Conservation (phyloP, 163 green algal genomes). For the Scenedesmus sp. region DNA sequence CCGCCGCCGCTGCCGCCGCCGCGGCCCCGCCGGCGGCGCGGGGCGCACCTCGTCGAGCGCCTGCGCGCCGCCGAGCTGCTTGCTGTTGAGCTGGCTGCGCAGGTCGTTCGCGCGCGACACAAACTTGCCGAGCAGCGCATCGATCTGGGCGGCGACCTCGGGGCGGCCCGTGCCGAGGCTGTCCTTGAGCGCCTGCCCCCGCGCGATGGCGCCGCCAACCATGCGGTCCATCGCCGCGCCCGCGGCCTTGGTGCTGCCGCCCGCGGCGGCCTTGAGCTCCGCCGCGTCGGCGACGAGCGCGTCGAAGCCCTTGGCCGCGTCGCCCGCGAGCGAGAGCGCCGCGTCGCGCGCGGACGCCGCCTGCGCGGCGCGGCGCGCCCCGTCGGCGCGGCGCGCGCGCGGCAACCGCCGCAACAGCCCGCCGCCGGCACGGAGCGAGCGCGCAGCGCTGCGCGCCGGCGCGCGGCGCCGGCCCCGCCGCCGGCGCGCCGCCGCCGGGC, state of each 20-base stretch:
- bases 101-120: slow-evolving; percentile 32
- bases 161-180: neutral
- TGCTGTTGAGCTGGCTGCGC: slow-evolving; percentile 14
- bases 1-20: neutral
- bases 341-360: slow-evolving; percentile 10
- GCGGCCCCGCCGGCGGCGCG: neutral
- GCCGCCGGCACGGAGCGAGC: neutral
- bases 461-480: too few species aligned
- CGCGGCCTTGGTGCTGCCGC: slow-evolving; percentile 29
- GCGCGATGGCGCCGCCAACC: slow-evolving; percentile 13
- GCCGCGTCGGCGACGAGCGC: slow-evolving; percentile 18
- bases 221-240: slow-evolving; percentile 26
- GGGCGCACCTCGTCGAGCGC: slow-evolving; percentile 27
- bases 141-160: slow-evolving; percentile 18
- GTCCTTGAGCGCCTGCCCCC: slow-evolving; percentile 33
- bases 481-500: too few species aligned
- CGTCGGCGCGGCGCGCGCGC: too few species aligned
- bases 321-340: slow-evolving; percentile 11
- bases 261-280: neutral
- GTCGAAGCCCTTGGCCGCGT: slow-evolving; percentile 16
- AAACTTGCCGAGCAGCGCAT: slow-evolving; percentile 36
- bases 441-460: neutral
- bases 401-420: too few species aligned
- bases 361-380: too few species aligned
- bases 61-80: neutral